These are phyloP conservation scores for Ceratocystis lukuohia DNA, from an alignment of 2,329 filamentous ascomycete genomes.

Conservation along the genomic window DNA sequence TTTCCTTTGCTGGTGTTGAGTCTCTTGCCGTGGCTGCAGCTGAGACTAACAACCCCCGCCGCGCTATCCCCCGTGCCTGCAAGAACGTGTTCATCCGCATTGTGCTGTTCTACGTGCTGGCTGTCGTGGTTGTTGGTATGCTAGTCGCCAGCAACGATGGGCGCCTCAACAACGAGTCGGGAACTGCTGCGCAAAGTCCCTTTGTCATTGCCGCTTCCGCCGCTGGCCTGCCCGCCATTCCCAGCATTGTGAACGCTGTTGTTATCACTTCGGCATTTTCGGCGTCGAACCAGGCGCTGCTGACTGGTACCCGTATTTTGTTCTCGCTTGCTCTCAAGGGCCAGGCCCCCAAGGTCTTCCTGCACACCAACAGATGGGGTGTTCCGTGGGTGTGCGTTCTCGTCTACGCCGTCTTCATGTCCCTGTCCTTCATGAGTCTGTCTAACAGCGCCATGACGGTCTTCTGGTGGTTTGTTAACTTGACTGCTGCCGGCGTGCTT, in stretches of 20 bases:
- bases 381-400: constrained; percentile 31
- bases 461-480: constrained; percentile 46
- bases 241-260: constrained; percentile 62
- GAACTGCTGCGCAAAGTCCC: constrained; percentile 39
- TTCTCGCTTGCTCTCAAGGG: constrained; percentile 31
- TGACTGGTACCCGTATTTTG: constrained; percentile 41
- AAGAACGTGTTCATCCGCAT: constrained; percentile 46
- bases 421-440: constrained; percentile 41
- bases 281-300: constrained; percentile 51
- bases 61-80: constrained; percentile 41
- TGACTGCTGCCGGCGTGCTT: constrained; percentile 39
- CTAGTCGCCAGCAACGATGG: constrained; percentile 45
- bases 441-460: constrained; percentile 40
- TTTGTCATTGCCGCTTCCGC: constrained; percentile 60
- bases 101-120: constrained; percentile 48
- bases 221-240: constrained; percentile 53
- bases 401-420: constrained; percentile 42
- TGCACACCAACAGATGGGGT: constrained; percentile 26
- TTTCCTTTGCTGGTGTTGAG: constrained; percentile 54
- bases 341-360: constrained; percentile 31
- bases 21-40: constrained; percentile 48
- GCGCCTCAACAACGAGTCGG: constrained; percentile 26
- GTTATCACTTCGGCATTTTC: constrained; percentile 48
- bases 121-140: constrained; percentile 56
- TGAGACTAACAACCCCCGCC: constrained; percentile 42